phyloP scores from a whole-genome alignment of 139 green algal genomes.

The Picochlorum costavermella region DNA sequence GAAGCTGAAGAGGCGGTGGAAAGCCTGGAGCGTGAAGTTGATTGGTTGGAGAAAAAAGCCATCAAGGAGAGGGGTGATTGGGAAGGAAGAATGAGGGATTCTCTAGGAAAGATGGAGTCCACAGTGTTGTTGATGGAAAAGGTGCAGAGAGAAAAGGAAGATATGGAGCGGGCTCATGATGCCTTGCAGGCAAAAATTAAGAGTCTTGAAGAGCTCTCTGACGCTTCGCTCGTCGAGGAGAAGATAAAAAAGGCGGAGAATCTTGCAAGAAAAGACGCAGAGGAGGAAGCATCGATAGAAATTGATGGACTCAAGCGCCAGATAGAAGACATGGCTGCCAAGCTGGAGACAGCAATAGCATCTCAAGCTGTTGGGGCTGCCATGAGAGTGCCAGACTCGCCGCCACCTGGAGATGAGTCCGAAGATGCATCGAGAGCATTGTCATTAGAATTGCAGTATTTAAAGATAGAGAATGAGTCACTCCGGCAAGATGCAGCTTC shows the following conservation, averaged over 20 bases:
- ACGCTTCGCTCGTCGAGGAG: slow-evolving; percentile 4
- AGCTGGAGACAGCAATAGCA: slow-evolving; percentile 22
- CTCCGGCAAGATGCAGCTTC: slow-evolving; percentile 7
- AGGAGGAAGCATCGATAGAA: slow-evolving; percentile 29
- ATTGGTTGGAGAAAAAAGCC: slow-evolving; percentile 21
- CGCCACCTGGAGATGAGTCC: slow-evolving; percentile 12
- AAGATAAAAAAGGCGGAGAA: slow-evolving; percentile 8
- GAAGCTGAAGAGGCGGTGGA: background rate
- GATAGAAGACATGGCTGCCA: slow-evolving; percentile 24
- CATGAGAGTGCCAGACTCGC: background rate
- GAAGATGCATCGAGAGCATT: slow-evolving; percentile 20
- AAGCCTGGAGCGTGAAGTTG: background rate
- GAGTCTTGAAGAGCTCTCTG: slow-evolving; percentile 15
- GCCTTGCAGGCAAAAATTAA: slow-evolving; percentile 17
- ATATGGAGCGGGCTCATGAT: slow-evolving; percentile 1
- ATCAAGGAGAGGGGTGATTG: slow-evolving; percentile 23
- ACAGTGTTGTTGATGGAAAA: slow-evolving; percentile 21
- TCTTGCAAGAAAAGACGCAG: slow-evolving; percentile 2
- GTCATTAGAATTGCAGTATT: slow-evolving; percentile 28
- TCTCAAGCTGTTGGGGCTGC: background rate
- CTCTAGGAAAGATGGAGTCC: slow-evolving; percentile 15
- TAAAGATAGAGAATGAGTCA: slow-evolving; percentile 11
- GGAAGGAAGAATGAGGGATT: slow-evolving; percentile 17
- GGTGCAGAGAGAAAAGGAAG: slow-evolving; percentile 18
- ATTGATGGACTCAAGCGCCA: slow-evolving; percentile 21